A percentile compares a stretch with the other conserved stretches of the same genome.
These are phyloP conservation scores for Fibroporia radiculosa DNA, from an alignment of 768 basidiomycete species.

Conservation along the genomic window DNA sequence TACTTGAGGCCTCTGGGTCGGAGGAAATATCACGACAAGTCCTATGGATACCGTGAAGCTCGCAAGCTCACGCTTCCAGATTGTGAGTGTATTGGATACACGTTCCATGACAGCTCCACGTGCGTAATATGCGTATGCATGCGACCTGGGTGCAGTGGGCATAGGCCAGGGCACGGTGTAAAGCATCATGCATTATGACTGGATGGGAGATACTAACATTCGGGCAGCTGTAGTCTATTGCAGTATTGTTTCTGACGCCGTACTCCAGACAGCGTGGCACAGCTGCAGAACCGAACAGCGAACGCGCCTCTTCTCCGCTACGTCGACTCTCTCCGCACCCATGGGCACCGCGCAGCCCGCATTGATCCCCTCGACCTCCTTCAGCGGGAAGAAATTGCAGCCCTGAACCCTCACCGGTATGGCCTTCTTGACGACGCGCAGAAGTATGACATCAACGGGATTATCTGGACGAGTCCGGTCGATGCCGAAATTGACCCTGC, in stretches of 20 bases:
- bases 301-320: conserved; percentile 83
- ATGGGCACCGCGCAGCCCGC: conserved; percentile 77
- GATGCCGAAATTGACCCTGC: conserved; percentile 25
- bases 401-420: conserved; percentile 71
- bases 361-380: conserved; percentile 88
- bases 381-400: conserved; percentile 72
- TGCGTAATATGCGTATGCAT: no score
- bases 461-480: conserved; percentile 58
- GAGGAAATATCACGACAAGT: conserved; percentile 62
- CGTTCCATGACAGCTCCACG: no score
- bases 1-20: no score
- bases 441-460: conserved; percentile 70
- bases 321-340: conserved; percentile 80
- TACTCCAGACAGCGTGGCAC: conserved; percentile 48
- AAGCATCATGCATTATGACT: no score
- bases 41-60: conserved; percentile 67
- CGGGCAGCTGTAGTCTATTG: no score
- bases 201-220: no score
- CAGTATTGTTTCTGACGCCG: no score
- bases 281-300: conserved; percentile 56
- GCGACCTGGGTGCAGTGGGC: no score
- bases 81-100: conserved; percentile 50
- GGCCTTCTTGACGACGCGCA: conserved; percentile 49
- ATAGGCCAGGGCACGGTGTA: no score
- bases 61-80: conserved; percentile 60